phyloP scores from a whole-genome alignment of 495 filamentous ascomycete genomes.

The Podospora tetraspora region DNA sequence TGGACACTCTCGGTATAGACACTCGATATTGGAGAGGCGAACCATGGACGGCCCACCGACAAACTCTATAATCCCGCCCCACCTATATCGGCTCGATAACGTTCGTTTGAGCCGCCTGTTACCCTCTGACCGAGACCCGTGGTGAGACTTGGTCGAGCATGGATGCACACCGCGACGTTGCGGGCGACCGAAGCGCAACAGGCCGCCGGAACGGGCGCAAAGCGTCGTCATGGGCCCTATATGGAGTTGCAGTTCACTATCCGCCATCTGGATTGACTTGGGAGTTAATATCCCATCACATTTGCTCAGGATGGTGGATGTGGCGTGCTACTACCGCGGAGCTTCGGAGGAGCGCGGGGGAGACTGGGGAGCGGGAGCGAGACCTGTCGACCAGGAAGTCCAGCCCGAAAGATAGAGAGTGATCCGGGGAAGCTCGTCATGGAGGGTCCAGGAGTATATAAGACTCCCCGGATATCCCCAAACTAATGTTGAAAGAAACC shows the following conservation, averaged over 20 bases:
- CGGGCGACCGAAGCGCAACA: neutral
- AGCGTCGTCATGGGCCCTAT: neutral
- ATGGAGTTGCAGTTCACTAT: neutral
- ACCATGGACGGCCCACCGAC: neutral
- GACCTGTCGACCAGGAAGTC: neutral
- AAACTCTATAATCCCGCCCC: neutral
- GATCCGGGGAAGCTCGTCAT: neutral
- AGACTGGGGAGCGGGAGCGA: neutral
- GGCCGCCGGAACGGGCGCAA: neutral
- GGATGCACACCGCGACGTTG: neutral
- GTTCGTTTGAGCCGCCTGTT: neutral
- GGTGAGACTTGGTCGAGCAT: neutral
- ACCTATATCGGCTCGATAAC: neutral
- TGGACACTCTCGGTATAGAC: conserved; percentile 5
- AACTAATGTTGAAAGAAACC: neutral
- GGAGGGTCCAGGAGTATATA: conserved; percentile 1
- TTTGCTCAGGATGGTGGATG: neutral
- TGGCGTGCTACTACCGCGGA: conserved; percentile 9
- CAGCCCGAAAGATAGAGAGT: neutral
- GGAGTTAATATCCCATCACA: conserved; percentile 12
- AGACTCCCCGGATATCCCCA: neutral
- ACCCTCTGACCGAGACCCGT: neutral
- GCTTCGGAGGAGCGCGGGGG: conserved; percentile 29
- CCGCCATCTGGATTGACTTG: neutral
- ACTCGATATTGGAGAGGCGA: conserved; percentile 12